Conservation (phyloP, 495 filamentous ascomycete species). For the Neurospora sp. region DNA sequence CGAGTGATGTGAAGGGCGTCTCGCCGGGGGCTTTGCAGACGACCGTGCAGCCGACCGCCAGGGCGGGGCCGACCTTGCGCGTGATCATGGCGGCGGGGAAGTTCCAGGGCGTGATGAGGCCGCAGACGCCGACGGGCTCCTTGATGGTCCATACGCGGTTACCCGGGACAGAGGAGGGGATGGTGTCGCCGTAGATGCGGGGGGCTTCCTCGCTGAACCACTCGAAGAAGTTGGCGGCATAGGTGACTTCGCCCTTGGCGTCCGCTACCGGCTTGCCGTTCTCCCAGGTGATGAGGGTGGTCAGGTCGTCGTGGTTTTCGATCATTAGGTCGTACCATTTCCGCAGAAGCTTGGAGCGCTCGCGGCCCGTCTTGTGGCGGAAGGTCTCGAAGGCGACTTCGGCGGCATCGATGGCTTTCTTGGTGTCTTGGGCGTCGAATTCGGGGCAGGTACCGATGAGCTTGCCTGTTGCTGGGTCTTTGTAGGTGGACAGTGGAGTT, state of each 20-base stretch:
- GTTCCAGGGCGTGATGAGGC: constrained; percentile 95
- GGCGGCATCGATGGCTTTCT: constrained; percentile 68
- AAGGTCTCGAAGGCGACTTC: constrained; percentile 66
- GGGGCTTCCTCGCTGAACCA: constrained; percentile 77
- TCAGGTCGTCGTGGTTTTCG: constrained; percentile 79
- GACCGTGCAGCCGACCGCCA: constrained; percentile 66
- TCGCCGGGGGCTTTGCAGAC: constrained; percentile 78
- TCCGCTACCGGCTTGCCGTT: constrained; percentile 68
- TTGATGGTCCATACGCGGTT: constrained; percentile 73
- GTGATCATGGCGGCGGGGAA: constrained; percentile 93
- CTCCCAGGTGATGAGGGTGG: constrained; percentile 79
- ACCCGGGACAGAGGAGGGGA: constrained; percentile 54
- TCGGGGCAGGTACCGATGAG: constrained; percentile 78
- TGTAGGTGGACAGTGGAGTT: not conserved
- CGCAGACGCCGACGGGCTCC: constrained; percentile 88
- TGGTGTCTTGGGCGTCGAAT: constrained; percentile 62
- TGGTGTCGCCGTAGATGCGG: constrained; percentile 63
- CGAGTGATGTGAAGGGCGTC: constrained; percentile 76
- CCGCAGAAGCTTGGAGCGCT: constrained; percentile 72
- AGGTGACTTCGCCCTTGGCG: constrained; percentile 62
- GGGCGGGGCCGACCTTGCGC: constrained; percentile 73
- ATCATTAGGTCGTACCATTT: constrained; percentile 88
- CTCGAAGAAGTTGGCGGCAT: constrained; percentile 70
- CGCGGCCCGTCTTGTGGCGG: constrained; percentile 62
- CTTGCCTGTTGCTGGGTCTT: constrained; percentile 72